Base-by-base conservation (phyloP, 176 grass and related monocot genomes). In the Aegilops sharonensis region DNA sequence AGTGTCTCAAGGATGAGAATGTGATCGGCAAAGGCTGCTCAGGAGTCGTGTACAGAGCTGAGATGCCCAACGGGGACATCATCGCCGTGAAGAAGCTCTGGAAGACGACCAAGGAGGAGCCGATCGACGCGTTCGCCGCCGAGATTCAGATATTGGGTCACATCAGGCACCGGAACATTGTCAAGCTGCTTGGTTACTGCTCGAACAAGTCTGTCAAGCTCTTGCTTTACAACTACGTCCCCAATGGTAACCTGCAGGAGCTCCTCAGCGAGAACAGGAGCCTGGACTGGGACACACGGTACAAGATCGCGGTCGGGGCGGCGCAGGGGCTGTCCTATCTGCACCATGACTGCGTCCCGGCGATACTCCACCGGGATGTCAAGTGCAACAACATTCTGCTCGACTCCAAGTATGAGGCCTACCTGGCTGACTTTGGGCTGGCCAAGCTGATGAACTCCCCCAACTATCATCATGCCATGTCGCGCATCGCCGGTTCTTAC, bases 301-400 rank as follows among this genome's bases (percentile, higher is more conserved):
- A 99, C 78, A 99, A 99, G 88, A 93, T 99, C 2, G 87, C 92
- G 0, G 81, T 96, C 2, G 92, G 97, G 3, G 87, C 88, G 1
- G 97, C 97, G 3, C 94, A 99, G 72, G 97, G 97, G 23, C 87
- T 99, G 59, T 87, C 97, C 21, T 99, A 99, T 76, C 86, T 99
- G 48, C 97, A 99, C 79, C 94, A 99, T 65, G 94, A 99, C 57
- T 99, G 97, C 8, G 89, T 91, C 23, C 97, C 97, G 0, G 85
- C 92, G 10, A 96, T 99, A 83, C 91, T 96, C 40, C 94, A 99
- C 83, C 86, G 97, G 50, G 97, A 99, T 48, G 94, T 99, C 42
- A 99, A 99, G 82, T 93, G 97, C 73, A 99, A 99, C 77, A 96
- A 99, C 75, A 99, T 99, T 54, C 70, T 99, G 82, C 88, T 99